These are phyloP conservation scores for Quercus lobata DNA, from an alignment of 331 rosid species.

Conservation along the genomic window DNA sequence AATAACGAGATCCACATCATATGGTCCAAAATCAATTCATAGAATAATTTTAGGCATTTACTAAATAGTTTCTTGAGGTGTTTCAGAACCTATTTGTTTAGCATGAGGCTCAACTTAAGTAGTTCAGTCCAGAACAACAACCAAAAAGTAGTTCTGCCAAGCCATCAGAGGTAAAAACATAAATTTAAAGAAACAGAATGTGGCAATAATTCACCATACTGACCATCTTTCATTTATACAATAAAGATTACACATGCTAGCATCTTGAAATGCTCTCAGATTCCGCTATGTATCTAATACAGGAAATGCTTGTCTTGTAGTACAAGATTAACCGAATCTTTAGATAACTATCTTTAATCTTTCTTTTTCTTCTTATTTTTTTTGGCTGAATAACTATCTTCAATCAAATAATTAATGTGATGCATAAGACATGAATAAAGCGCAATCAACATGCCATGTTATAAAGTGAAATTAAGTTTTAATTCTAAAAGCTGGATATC, in stretches of 20 bases:
- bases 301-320: neutral
- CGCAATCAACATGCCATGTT: neutral
- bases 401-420: neutral
- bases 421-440: neutral
- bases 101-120: neutral
- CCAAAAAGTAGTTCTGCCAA: neutral
- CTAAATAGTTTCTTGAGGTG: neutral
- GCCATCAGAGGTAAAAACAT: neutral
- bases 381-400: neutral
- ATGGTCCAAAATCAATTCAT: neutral
- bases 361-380: no score
- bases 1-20: neutral
- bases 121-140: neutral
- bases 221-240: neutral
- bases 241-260: neutral
- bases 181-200: neutral
- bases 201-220: neutral
- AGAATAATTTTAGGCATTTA: neutral
- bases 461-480: neutral
- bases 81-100: neutral
- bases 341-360: neutral
- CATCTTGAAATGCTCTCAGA: neutral
- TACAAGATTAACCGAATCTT: neutral
- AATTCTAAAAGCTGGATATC: conserved; percentile 8
- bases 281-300: neutral